Percentiles rank a stretch among this genome's conserved stretches.
Conservation (phyloP, 2,329 filamentous ascomycete genomes). For the Triangularia verruculosa region DNA sequence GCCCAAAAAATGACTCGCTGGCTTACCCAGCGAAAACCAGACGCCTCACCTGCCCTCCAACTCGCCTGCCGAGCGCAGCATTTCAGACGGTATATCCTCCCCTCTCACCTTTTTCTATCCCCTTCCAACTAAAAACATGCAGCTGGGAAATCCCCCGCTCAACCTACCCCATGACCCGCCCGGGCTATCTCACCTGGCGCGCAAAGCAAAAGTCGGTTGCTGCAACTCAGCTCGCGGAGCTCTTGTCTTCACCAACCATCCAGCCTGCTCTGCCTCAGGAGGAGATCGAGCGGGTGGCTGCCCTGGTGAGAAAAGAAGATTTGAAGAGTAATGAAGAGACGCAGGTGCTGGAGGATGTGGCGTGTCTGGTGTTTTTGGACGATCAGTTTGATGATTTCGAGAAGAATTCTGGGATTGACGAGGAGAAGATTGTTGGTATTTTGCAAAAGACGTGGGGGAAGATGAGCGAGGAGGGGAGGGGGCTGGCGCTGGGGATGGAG, state of each 20-base stretch:
- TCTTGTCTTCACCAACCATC: conserved; percentile 42
- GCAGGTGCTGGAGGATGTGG: conserved; percentile 78
- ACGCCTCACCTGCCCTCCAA: conserved; percentile 64
- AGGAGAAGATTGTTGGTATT: conserved; percentile 72
- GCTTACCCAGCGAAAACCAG: conserved; percentile 58
- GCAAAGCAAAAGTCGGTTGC: conserved; percentile 68
- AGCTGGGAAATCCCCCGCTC: conserved; percentile 76
- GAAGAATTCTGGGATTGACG: conserved; percentile 60
- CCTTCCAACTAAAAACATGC: background rate
- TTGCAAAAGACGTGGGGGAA: conserved; percentile 73
- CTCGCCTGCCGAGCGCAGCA: conserved; percentile 83
- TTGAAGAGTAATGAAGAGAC: conserved; percentile 60
- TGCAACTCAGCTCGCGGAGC: conserved; percentile 51
- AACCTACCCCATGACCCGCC: conserved; percentile 69
- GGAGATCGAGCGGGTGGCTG: conserved; percentile 61
- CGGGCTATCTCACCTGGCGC: conserved; percentile 79
- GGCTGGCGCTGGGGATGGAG: conserved; percentile 63
- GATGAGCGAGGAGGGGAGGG: conserved; percentile 63
- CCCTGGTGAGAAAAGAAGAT: conserved; percentile 76
- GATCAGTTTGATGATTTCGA: conserved; percentile 83
- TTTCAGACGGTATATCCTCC: conserved; percentile 57
- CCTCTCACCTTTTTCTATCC: background rate
- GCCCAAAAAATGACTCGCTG: conserved; percentile 75
- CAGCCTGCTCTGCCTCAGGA: conserved; percentile 40
- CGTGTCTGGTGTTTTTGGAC: conserved; percentile 82